Base-by-base conservation (phyloP, 2,329 filamentous ascomycete genomes). In the Cladosporium cucumerinum region DNA sequence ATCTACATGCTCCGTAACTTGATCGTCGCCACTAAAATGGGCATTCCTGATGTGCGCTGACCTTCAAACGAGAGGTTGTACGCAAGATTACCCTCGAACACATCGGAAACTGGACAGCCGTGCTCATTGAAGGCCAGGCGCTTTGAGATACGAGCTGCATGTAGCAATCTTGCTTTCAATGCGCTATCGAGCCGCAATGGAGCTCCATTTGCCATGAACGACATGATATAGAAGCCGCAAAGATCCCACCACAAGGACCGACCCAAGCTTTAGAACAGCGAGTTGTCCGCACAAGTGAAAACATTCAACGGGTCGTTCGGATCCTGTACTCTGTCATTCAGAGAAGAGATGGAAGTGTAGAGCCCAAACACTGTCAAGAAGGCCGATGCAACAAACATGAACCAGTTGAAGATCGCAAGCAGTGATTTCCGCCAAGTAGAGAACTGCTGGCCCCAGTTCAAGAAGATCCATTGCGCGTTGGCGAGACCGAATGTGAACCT, bases 381-480 rank as follows among this genome's bases (percentile, higher is more conserved):
- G 1, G 58, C 58, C 14, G 58, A 61, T 6, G 58, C 58, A 28
- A 52, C 30, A 14, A 61, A 51, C n/a, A 61, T 26, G 43, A 61
- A 61, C 58, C 58, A 61, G 58, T 61, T 61, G 58, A 61, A 61
- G 5, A 61, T 25, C 18, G 58, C 43, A 10, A 61, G 58, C 14
- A 34, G 28, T n/a, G 58, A 32, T n/a, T 61, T 61, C 2, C 23
- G 43, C 58, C 58, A 61, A 14, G 58, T 52, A 4, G 58, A 61
- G 58, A 61, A 61, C 16, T 61, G 58, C 58, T 51, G 46, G 30
- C 58, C 58, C 58, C 58, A 61, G 46, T 61, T 61, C 26, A 61
- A 28, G 58, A 61, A 61, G 8, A 61, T 61, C 58, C 58, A 61
- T 10, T 61, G 58, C 5, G 21, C 58, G 14, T 61, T 61, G 14